phyloP scores from a whole-genome alignment of 73 alveolate genomes.

The Urostyla sp. region DNA sequence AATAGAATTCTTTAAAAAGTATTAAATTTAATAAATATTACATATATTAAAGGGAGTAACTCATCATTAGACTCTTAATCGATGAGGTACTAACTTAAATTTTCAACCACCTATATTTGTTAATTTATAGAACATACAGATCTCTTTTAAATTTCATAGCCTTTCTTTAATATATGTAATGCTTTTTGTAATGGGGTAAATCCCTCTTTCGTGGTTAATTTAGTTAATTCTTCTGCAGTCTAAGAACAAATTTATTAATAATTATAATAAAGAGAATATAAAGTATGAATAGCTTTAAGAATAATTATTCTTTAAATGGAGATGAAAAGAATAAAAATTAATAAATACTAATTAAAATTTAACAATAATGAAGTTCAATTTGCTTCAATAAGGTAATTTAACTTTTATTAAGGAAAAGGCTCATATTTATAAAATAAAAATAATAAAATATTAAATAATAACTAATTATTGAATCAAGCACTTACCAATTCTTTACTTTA shows the following conservation, averaged over 20 bases:
- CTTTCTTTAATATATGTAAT: constrained; percentile 38
- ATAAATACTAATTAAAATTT: no score
- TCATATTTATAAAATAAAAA: no score
- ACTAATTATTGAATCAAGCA: neutral
- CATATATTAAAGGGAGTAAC: constrained; percentile 14
- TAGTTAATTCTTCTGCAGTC: constrained; percentile 35
- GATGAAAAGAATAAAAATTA: no score
- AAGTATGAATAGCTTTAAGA: no score
- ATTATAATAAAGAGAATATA: no score
- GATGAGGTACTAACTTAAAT: constrained; percentile 1
- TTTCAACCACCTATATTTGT: neutral
- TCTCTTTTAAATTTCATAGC: constrained; percentile 33
- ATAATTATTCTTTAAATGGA: no score
- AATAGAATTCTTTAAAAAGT: constrained; percentile 15
- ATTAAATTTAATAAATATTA: neutral
- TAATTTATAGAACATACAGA: constrained; percentile 15
- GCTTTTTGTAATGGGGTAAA: constrained; percentile 38
- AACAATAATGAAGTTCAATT: no score
- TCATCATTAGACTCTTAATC: constrained; percentile 10
- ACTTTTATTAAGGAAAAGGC: no score
- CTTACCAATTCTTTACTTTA: neutral
- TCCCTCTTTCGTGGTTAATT: constrained; percentile 4
- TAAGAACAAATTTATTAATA: neutral
- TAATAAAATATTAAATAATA: no score
- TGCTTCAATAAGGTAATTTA: no score